These are phyloP conservation scores for Groenewaldozyma auringiensis DNA, from an alignment of 1,139 yeast species.

Conservation along the genomic window DNA sequence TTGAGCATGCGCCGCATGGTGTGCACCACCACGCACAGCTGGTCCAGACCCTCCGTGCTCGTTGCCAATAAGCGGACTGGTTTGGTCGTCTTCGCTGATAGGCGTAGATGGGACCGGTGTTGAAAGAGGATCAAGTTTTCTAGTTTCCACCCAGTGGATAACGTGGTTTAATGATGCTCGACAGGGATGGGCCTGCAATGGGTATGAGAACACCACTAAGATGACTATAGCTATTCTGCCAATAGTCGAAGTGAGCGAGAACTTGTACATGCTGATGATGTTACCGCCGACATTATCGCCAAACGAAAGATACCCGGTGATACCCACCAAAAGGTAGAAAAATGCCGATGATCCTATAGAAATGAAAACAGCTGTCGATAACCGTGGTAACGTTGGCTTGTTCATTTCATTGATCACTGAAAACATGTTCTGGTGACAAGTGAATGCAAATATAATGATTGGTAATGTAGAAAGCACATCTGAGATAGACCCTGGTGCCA, in stretches of 20 bases:
- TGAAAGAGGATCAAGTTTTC: no score
- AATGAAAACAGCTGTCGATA: constrained; percentile 45
- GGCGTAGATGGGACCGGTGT: no score
- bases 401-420: constrained; percentile 77
- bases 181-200: constrained; percentile 89
- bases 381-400: constrained; percentile 45
- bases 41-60: background rate
- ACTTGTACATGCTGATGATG: constrained; percentile 56
- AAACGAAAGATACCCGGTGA: constrained; percentile 79
- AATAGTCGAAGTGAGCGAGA: constrained; percentile 43
- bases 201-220: constrained; percentile 82
- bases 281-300: constrained; percentile 77
- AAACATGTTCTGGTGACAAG: constrained; percentile 91
- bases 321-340: constrained; percentile 62
- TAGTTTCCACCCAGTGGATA: constrained; percentile 40
- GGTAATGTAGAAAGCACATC: constrained; percentile 75
- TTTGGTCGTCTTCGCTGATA: background rate
- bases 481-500: constrained; percentile 48
- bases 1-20: no score
- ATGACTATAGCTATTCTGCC: constrained; percentile 73
- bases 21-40: background rate
- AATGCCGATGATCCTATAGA: constrained; percentile 54
- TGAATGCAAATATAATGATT: constrained; percentile 88
- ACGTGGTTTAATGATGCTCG: constrained; percentile 78
- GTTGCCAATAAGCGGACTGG: background rate